Base-by-base conservation (phyloP, 2,329 filamentous ascomycete species). In the Orbilia quercus region DNA sequence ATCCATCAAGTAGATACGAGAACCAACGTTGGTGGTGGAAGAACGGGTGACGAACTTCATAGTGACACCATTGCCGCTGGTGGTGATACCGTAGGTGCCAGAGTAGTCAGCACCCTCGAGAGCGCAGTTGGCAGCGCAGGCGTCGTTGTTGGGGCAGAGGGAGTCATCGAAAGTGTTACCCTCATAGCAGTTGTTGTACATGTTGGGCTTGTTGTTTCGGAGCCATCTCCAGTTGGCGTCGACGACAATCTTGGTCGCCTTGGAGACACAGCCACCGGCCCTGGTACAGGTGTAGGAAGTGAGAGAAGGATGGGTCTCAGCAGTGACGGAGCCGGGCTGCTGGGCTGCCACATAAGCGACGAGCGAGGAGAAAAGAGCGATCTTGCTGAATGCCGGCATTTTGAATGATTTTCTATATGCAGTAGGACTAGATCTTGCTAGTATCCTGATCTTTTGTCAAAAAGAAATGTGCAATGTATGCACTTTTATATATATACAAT, bases 1-100 rank as follows among this genome's bases (percentile, higher is more conserved):
- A 76, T 85, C 84, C 82, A 91, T 85, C 75, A 91, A 83, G 79
- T 90, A 91, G 45, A 88, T 81, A 76, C 89, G 85, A 63, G 86
- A 80, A 34, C 81, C 81, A 47, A 82, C 79, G 76, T 82, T 82
- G 71, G 77, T 82, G 62, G 81, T 79, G 58, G 79, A 81, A 40
- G 79, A 78, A 62, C 80, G 79, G 54, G 82, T 84, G 64, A 84
- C 81, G 75, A 83, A 84, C 57, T 81, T 82, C 73, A 88, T 79
- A 11, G 81, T 82, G 66, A 88, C 76, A 2, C 81, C 81, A 63
- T 82, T 81, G 23, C 83, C 84, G 55, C 80, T 80, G 40, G 85
- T 83, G 18, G 81, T 83, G 55, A 85, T 83, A 51, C 85, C 85
- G 54, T 86, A 85, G 16, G 84, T 84, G 1, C 75, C 77, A 16